These are phyloP conservation scores for Plasmodium fragile DNA, from an alignment of 169 alveolate genomes.

Conservation along the genomic window DNA sequence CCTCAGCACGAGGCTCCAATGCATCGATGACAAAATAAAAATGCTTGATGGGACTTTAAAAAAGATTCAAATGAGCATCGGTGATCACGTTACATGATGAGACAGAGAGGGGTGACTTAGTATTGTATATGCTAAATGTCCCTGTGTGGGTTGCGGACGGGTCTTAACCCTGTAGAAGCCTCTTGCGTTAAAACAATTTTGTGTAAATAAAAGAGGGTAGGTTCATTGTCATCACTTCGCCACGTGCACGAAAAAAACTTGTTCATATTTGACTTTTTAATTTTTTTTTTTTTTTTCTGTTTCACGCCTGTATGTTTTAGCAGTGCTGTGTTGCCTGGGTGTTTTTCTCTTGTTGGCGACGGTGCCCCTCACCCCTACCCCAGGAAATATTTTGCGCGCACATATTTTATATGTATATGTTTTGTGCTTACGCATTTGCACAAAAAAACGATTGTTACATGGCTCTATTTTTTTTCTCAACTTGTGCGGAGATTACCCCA, in stretches of 20 bases:
- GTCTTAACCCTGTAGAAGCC: not conserved
- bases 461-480: not conserved
- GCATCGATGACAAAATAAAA: constrained; percentile 61
- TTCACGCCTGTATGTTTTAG: not conserved
- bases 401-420: not conserved
- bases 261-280: not conserved
- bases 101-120: not conserved
- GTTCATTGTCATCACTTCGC: not conserved
- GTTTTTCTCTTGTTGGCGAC: not conserved
- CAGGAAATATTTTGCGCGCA: not conserved
- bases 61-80: not conserved
- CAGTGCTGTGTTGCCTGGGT: not conserved
- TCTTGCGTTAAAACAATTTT: not conserved
- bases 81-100: not conserved
- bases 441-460: not conserved
- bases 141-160: not conserved
- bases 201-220: not conserved
- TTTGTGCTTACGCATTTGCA: not conserved
- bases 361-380: not conserved
- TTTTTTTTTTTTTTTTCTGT: not conserved
- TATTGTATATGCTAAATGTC: not conserved
- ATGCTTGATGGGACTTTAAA: constrained; percentile 35
- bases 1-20: constrained; percentile 15
- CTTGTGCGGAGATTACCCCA: not conserved
- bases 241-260: not conserved